These are phyloP conservation scores for Phalaenopsis hybrid DNA, from an alignment of 116 monocot genomes.

Conservation along the genomic window DNA sequence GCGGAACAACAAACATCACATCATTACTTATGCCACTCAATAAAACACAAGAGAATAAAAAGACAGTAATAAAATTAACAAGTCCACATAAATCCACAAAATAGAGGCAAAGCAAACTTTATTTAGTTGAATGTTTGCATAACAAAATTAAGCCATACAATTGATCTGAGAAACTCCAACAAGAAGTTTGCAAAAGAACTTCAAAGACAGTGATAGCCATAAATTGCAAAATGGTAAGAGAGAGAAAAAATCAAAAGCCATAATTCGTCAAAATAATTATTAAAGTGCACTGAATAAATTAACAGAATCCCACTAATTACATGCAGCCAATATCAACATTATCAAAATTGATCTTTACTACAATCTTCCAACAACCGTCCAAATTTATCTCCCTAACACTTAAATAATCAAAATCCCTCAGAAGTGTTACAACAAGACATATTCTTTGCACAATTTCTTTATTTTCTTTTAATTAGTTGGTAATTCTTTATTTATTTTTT, in stretches of 20 bases:
- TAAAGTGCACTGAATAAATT: background rate
- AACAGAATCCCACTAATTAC: background rate
- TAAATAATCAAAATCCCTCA: too few species aligned
- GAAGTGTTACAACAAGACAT: too few species aligned
- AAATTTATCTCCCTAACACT: too few species aligned
- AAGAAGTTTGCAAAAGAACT: background rate
- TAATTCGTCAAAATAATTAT: background rate
- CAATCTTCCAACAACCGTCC: too few species aligned
- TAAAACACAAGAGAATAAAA: background rate
- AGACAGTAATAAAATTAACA: too few species aligned
- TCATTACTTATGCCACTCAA: background rate
- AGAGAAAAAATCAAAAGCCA: background rate
- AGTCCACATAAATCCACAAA: background rate
- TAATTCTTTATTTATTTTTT: too few species aligned
- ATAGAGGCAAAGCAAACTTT: background rate
- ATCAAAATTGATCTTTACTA: too few species aligned
- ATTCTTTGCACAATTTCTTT: too few species aligned
- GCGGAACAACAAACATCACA: background rate
- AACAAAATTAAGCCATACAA: conserved; percentile 2
- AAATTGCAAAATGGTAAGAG: background rate
- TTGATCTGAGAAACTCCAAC: background rate
- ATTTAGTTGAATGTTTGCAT: background rate
- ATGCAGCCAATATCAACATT: background rate
- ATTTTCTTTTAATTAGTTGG: too few species aligned
- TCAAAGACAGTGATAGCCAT: background rate